Evolutionary conservation across 2,329 filamentous ascomycete genomes (phyloP), one percentile per base, ranked within the genome.

Genomic region (Raffaelea arxii): DNA sequence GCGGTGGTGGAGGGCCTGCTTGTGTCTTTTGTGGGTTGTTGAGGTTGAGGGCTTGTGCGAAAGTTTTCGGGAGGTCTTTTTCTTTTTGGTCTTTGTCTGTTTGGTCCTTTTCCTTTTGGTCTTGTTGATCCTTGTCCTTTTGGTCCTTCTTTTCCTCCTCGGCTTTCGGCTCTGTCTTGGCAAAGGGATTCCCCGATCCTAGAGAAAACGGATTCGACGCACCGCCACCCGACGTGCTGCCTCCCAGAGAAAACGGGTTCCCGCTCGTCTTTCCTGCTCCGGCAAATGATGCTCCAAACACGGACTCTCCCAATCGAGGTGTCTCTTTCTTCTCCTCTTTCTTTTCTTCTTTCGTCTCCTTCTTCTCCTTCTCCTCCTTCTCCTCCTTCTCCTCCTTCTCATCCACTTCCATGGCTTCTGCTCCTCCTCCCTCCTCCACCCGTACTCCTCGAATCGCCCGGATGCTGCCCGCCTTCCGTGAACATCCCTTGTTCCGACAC

Each of bases 381-480:
- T 36, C 6, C 27, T 16, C 27, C 48, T 61, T 54, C 18, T 56
- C 60, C 24, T 59, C 56, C 27, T 27, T 27, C 47, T 9, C 48
- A 18, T n/a, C 37, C 27, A 52, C 43, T 18, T 59, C 58, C 1
- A 65, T 67, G 18, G 70, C 65, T 24, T 64, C 62, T 55, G 70
- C 70, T 19, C 80, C 43, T 6, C 41, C 44, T 4, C 4, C 38
- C 30, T 22, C 14, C 6, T 51, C 51, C 39, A 53, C 65, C 24
- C 80, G 76, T 18, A 86, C 72, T 4, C 82, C 85, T 49, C 91
- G 73, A 36, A 95, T 60, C 1, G 75, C 85, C 24, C 90, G 77
- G 48, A 96, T 75, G 60, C 85, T 91, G 2, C 92, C 92, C 19
- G 82, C 75, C 58, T 88, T 91, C 52, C 90, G 76, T 57, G 86